These are phyloP conservation scores for Sesbania bispinosa DNA, from an alignment of 306 rosid species.

Conservation along the genomic window DNA sequence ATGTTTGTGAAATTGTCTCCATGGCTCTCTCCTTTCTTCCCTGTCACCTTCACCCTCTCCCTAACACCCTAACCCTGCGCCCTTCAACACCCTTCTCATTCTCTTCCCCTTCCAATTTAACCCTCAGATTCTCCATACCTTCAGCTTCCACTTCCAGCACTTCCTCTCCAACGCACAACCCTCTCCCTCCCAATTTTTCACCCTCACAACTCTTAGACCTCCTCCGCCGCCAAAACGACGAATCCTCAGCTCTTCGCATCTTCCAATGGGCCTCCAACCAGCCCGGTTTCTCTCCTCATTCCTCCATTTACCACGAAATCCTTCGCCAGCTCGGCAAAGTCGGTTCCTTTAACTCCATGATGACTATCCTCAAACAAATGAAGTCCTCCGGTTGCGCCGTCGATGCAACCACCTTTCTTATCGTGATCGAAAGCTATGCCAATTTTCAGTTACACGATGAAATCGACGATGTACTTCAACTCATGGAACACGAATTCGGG, in stretches of 20 bases:
- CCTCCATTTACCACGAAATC: constrained; percentile 50
- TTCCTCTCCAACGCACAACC: constrained; percentile 41
- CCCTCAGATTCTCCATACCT: constrained; percentile 25
- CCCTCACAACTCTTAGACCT: constrained; percentile 62
- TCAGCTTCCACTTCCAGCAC: constrained; percentile 26
- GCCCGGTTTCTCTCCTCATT: constrained; percentile 51
- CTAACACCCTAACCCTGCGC: constrained; percentile 12
- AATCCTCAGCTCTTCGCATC: constrained; percentile 56
- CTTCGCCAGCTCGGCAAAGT: constrained; percentile 51
- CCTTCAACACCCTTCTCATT: constrained; percentile 26
- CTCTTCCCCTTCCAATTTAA: constrained; percentile 15
- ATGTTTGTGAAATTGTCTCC: constrained; percentile 43
- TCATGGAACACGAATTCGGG: constrained; percentile 58
- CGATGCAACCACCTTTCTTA: constrained; percentile 39
- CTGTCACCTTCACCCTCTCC: constrained; percentile 39
- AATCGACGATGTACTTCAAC: constrained; percentile 30
- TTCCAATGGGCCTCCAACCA: constrained; percentile 75
- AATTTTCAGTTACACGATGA: constrained; percentile 47
- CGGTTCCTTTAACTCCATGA: constrained; percentile 58
- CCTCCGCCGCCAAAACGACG: constrained; percentile 68
- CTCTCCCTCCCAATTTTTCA: constrained; percentile 63
- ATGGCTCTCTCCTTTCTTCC: constrained; percentile 56
- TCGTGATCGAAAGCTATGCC: constrained; percentile 48
- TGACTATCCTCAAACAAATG: constrained; percentile 40
- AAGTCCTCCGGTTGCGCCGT: constrained; percentile 32